Percentiles rank a stretch among this genome's conserved stretches.
These are phyloP conservation scores for Geosmithia putterillii DNA, from an alignment of 2,329 filamentous ascomycete genomes.

Conservation along the genomic window DNA sequence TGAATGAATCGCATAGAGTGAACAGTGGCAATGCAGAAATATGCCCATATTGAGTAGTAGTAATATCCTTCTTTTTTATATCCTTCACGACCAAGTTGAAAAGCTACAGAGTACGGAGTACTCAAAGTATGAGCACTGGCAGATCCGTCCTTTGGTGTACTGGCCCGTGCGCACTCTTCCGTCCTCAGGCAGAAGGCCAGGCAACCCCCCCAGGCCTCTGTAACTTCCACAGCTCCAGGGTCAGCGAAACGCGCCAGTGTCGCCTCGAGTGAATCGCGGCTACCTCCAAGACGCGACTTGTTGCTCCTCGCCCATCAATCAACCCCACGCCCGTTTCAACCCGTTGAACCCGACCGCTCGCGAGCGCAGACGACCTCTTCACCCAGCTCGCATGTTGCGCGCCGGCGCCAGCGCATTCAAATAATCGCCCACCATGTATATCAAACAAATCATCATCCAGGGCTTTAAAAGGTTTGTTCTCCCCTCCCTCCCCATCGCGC, in stretches of 20 bases:
- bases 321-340: not conserved
- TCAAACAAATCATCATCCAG: conserved; percentile 99
- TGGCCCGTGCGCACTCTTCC: not conserved
- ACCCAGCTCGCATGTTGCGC: conserved; percentile 21
- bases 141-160: too few species aligned
- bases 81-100: too few species aligned
- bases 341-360: not conserved
- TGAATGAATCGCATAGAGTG: too few species aligned
- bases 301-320: not conserved
- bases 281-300: conserved; percentile 4
- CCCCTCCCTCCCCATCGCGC: not conserved
- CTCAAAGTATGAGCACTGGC: too few species aligned
- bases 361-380: not conserved
- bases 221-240: too few species aligned
- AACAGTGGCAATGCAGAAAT: too few species aligned
- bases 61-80: too few species aligned
- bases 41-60: too few species aligned
- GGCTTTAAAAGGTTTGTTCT: conserved; percentile 87
- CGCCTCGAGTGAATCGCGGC: conserved; percentile 6
- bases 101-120: too few species aligned
- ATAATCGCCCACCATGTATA: conserved; percentile 75
- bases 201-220: not conserved
- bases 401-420: conserved; percentile 22
- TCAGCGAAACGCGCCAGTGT: too few species aligned
- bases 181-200: not conserved